phyloP scores from a whole-genome alignment of 2,329 filamentous ascomycete species.

The Decorospora gaudefroyi region DNA sequence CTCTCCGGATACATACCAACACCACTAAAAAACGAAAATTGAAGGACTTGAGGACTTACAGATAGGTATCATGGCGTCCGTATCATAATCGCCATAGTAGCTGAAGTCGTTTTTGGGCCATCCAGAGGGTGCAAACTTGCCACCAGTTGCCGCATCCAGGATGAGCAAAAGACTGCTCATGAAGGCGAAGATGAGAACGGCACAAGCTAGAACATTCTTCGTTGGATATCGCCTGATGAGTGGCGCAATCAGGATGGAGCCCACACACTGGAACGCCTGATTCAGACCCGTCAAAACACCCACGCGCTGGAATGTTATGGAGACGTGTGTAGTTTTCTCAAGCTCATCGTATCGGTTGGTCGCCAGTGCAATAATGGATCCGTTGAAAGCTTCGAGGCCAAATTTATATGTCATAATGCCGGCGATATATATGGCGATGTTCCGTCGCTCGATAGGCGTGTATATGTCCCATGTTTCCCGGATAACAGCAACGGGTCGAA shows the following conservation, averaged over 20 bases:
- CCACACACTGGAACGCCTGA: constrained; percentile 58
- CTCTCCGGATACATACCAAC: too few species aligned
- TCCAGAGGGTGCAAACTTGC: constrained; percentile 47
- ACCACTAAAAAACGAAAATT: too few species aligned
- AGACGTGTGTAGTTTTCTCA: constrained; percentile 36
- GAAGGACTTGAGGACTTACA: constrained; percentile 36
- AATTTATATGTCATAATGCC: constrained; percentile 61
- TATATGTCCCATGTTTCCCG: constrained; percentile 44
- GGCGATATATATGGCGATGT: constrained; percentile 49
- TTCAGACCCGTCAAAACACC: constrained; percentile 56
- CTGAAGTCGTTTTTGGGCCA: constrained; percentile 49
- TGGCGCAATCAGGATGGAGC: constrained; percentile 57
- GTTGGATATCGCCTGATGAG: constrained; percentile 56
- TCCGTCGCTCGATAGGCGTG: constrained; percentile 50
- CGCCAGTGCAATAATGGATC: constrained; percentile 55
- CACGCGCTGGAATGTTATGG: constrained; percentile 54
- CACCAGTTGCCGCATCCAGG: constrained; percentile 56
- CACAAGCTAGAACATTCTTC: constrained; percentile 52
- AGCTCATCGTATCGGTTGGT: constrained; percentile 58
- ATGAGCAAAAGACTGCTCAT: constrained; percentile 56
- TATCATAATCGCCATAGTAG: constrained; percentile 56
- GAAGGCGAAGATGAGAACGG: constrained; percentile 54
- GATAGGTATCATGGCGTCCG: constrained; percentile 57
- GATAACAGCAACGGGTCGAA: constrained; percentile 30
- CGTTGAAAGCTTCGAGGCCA: constrained; percentile 58